Base-by-base conservation (phyloP, 371 early-diverging fungal genomes). In the Mucor racemosus region DNA sequence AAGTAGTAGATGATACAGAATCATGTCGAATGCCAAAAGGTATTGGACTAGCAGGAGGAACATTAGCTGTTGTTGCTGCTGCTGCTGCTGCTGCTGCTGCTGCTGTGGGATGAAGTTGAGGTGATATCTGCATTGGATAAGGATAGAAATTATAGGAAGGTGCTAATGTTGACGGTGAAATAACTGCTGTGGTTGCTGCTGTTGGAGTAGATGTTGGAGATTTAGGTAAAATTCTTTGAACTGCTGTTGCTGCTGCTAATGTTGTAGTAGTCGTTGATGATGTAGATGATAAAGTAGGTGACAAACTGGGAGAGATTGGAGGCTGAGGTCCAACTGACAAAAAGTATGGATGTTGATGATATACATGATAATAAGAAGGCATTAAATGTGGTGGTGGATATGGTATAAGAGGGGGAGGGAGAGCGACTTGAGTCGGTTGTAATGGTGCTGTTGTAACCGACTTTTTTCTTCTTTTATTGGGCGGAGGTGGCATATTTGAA, bases 261-360 rank as follows among this genome's bases (percentile, higher is more conserved):
- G 58, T 3, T 36, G 39, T 17, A 60, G 54, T 5, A 38, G 33
- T n/a, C 5, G 46, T n/a, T 5, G 55, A 14, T 7, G 36, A 42
- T 31, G 19, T 26, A 0, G 66, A 44, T 11, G 68, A 4, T 11
- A 60, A 14, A 44, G 64, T 67, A 40, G 67, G 68, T 33, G 73
- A 65, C 66, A 66, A 42, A 54, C 66, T 66, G 17, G 74, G 69
- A 1, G 69, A 66, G 10, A 73, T 58, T 13, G 73, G 65, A 19
- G 68, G 56, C 19, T 58, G 66, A 35, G 62, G 58, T 33, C 56
- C 50, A 8, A 73, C 58, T 15, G 69, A 42, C 36, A 73, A 33
- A 53, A 60, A 69, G 13, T 69, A 69, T 15, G 74, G 61, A 56
- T 62, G 73, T 44, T 56, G 71, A 58, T 61, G 62, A 61, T 72